Evolutionary conservation across 106 monocot genomes (phyloP).

Genomic region (Dioscorea zingiberensis): DNA sequence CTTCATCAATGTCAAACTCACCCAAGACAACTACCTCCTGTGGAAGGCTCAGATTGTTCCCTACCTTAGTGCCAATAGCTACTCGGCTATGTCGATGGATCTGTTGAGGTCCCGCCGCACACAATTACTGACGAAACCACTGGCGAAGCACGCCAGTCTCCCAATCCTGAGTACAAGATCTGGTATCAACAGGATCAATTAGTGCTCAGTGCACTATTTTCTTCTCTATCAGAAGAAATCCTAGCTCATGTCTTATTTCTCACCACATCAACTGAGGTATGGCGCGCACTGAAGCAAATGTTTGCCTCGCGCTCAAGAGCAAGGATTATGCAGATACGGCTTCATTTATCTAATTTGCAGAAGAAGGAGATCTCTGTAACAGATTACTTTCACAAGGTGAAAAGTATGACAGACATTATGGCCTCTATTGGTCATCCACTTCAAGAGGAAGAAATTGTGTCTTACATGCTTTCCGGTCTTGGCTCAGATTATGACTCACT

Average conservation of each 20-base stretch:
- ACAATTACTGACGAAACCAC: background rate
- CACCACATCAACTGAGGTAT: background rate
- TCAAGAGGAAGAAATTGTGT: background rate
- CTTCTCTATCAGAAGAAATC: background rate
- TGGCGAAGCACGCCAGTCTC: background rate
- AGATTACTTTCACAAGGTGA: background rate
- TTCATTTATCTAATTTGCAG: background rate
- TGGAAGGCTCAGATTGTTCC: background rate
- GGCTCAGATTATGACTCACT: background rate
- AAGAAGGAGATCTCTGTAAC: background rate
- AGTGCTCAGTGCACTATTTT: background rate
- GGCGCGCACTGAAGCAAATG: background rate
- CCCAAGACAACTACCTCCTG: background rate
- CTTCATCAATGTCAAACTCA: background rate
- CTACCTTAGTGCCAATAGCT: background rate
- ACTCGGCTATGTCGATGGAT: background rate
- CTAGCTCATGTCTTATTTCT: background rate
- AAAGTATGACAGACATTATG: background rate
- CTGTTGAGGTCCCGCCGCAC: background rate
- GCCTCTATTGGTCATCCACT: background rate
- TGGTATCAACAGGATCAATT: background rate
- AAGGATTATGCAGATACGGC: background rate
- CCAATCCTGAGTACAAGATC: background rate
- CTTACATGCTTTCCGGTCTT: background rate
- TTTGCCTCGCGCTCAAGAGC: background rate